Evolutionary conservation across 2,329 filamentous ascomycete species (phyloP).

Genomic region (Pseudogymnoascus sp.): DNA sequence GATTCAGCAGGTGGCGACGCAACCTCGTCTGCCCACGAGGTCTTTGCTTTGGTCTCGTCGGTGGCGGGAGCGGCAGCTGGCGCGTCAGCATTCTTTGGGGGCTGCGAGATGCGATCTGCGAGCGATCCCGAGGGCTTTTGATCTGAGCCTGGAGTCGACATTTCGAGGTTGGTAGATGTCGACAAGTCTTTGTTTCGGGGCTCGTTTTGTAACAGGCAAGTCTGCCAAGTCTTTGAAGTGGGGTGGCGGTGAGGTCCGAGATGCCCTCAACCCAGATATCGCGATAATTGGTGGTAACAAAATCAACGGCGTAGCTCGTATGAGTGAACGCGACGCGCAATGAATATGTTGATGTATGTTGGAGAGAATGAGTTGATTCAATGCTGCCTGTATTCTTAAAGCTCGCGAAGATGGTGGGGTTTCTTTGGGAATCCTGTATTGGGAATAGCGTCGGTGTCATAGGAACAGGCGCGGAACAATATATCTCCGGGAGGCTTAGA

Average conservation of each 20-base stretch:
- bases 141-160: slow-evolving; percentile 8
- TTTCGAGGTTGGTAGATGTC: neutral
- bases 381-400: slow-evolving; percentile 8
- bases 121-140: slow-evolving; percentile 32
- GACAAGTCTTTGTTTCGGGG: neutral
- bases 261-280: slow-evolving; percentile 1
- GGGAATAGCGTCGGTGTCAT: neutral
- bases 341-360: neutral
- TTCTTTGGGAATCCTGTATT: neutral
- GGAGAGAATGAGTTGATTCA: neutral
- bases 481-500: neutral
- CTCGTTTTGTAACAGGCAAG: neutral
- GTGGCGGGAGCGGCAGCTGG: neutral
- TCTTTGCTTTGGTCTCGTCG: slow-evolving; percentile 7
- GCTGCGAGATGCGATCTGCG: slow-evolving; percentile 42
- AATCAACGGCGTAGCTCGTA: neutral
- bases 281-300: neutral
- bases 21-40: slow-evolving; percentile 37
- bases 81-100: slow-evolving; percentile 19
- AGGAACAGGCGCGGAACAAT: slow-evolving; percentile 7
- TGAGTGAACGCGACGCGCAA: neutral
- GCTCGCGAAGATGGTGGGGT: slow-evolving; percentile 8
- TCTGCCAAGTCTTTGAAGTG: slow-evolving; percentile 7
- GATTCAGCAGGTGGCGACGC: slow-evolving; percentile 23
- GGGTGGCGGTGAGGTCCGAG: slow-evolving; percentile 8